Evolutionary conservation across 2,329 filamentous ascomycete genomes (phyloP), one percentile per base, ranked within the genome.

Genomic region (Nakataea oryzae): DNA sequence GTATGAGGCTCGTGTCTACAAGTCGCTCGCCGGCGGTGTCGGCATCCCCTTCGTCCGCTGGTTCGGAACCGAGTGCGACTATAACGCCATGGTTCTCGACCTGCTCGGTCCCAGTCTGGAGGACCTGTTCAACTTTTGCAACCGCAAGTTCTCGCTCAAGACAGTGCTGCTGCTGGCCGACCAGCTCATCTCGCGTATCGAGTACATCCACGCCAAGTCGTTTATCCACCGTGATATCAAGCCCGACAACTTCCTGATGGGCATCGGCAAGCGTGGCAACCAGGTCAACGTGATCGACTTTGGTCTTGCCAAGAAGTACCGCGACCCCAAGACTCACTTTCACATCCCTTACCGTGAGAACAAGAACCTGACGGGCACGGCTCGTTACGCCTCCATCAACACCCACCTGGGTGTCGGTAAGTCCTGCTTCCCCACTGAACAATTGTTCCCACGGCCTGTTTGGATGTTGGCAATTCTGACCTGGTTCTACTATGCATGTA

Each of bases 171-270:
- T 99, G 29, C 86, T 99, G 59, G 95, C 95, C 73, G 95, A 99
- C 72, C 95, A 99, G 81, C 88, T 97, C 76, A 97, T 99, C 75
- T 97, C 93, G 67, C 93, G 95, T 71, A 97, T 99, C 77, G 95
- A 99, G 79, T 97, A 97, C 81, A 99, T 99, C 71, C 95, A 99
- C 76, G 95, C 95, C 81, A 97, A 97, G 80, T 97, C 92, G 11
- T 97, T 99, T 78, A 97, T 97, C 75, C 95, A 99, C 80, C 93
- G 95, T 78, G 95, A 99, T 77, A 99, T 99, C 82, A 99, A 99
- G 84, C 95, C 95, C 41, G 95, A 99, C 83, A 97, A 99, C 85
- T 99, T 97, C 81, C 83, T 97, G 59, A 97, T 97, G 93, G 93
- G 93, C 66, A 97, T 97, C 71, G 95, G 95, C 74, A 97, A 97